Evolutionary conservation across 208 protist genomes (phyloP), one percentile per base, ranked within the genome.

Genomic region (Zelonia costaricensis): DNA sequence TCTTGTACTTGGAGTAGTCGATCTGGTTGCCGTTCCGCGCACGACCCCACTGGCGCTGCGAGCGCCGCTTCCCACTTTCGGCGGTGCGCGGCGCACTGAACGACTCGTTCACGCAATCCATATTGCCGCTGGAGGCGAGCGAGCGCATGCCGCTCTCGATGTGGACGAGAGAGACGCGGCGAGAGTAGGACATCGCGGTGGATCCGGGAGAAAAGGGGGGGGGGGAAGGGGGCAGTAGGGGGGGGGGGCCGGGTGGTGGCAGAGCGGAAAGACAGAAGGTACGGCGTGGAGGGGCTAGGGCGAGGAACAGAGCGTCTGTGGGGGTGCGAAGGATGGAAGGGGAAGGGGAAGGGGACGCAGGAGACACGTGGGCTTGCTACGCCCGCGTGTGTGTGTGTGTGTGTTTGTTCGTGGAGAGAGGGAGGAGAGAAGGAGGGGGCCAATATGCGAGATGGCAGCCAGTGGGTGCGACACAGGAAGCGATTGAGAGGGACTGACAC

Each of bases 1-100:
- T 93, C 65, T 87, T 86, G 78, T 78, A 90, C 77, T 95, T 95
- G 61, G 49, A 66, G 67, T 70, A 76, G 70, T 93, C 89, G 40
- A 93, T 89, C 68, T 73, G 40, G 55, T 63, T 40, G 49, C 51
- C 51, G 70, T 42, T 23, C 62, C 23, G 62, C 61, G 10, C 15
- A 15, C 15, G 42, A 2, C 43, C 16, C 43, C 33, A 28, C 54
- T 18, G 45, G 3, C 18, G 9, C 43, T 15, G 6, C 2, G 56
- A 45, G 6, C 25, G 27, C 8, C n/a, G 5, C 42, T 46, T 4
- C n/a, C 42, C 20, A 15, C 42, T n/a, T 4, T 23, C 5, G 8
- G 13, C n/a, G 42, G 5, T 46, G 9, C n/a, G 4, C 33, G 33
- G 10, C 7, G 33, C 7, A 10, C 33, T 38, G 42, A 18, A 7